phyloP scores from a whole-genome alignment of 202 grass and related monocot species.

The Saccharum hybrid region DNA sequence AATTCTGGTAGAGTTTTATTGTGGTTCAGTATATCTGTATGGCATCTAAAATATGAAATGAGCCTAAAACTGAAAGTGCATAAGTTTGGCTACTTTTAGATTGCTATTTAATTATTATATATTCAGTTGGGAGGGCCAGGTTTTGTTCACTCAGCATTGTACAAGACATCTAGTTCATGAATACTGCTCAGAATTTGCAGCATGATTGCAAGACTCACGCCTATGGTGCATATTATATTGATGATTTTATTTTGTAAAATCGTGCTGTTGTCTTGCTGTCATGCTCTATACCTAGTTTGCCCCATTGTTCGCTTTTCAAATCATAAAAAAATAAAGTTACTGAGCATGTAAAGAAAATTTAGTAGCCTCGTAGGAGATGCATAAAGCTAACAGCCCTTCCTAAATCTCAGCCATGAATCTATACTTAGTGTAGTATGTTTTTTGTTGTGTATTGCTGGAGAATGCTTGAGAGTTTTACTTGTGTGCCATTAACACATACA shows the following conservation, averaged over 20 bases:
- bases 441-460: too few relatives aligned
- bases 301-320: slow-evolving; percentile 29
- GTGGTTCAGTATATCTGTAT: neutral
- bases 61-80: neutral
- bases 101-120: neutral
- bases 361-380: slow-evolving; percentile 1
- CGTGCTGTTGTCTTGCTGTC: slow-evolving; percentile 33
- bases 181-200: neutral
- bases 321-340: neutral
- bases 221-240: neutral
- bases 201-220: neutral
- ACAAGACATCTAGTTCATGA: neutral
- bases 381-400: neutral
- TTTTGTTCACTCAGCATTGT: neutral
- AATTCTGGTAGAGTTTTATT: neutral
- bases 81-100: neutral
- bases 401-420: neutral
- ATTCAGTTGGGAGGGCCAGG: neutral
- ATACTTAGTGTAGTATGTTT: neutral
- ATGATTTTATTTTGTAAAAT: slow-evolving; percentile 9
- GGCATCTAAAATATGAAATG: neutral
- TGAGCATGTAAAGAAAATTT: neutral
- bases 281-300: slow-evolving; percentile 14
- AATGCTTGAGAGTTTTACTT: neutral
- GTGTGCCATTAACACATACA: neutral